A percentile compares a stretch with the other conserved stretches of the same genome.
Conservation (phyloP, 208 protist species). For the Trypanosoma mega region DNA sequence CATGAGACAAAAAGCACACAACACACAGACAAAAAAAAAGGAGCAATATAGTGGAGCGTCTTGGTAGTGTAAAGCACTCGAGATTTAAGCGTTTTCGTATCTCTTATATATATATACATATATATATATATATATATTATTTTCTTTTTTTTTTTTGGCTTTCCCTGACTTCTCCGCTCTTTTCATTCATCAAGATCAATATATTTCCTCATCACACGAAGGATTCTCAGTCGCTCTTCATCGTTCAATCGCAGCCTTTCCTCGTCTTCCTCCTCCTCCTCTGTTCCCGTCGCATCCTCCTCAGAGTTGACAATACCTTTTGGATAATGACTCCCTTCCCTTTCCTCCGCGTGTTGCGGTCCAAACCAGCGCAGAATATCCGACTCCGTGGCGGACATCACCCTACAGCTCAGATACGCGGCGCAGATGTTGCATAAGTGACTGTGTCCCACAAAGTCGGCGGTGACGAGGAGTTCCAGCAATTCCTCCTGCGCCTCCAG, state of each 20-base stretch:
- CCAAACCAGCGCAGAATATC: conserved; percentile 52
- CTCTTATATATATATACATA: too few species aligned
- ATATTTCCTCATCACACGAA: conserved; percentile 21
- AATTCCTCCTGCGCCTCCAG: conserved; percentile 29
- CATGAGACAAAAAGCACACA: background rate
- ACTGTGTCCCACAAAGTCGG: conserved; percentile 54
- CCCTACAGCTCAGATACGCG: conserved; percentile 51
- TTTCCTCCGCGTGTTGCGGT: background rate
- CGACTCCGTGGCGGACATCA: conserved; percentile 52
- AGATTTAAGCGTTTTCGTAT: too few species aligned
- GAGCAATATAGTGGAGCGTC: too few species aligned
- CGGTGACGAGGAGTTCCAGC: conserved; percentile 58
- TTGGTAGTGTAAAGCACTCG: too few species aligned
- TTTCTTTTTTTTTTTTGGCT: too few species aligned
- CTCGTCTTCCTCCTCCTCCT: background rate
- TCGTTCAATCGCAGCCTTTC: conserved; percentile 9
- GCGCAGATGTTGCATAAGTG: conserved; percentile 40
- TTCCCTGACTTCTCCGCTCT: too few species aligned
- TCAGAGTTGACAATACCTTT: too few species aligned
- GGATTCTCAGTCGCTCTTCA: conserved; percentile 17
- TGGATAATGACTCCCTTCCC: too few species aligned
- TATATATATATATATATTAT: too few species aligned
- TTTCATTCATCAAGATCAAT: conserved; percentile 21
- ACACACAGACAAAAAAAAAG: too few species aligned
- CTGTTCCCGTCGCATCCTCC: background rate